Evolutionary conservation across 257 asterid species (phyloP).

Genomic region (Solanum rostratum): DNA sequence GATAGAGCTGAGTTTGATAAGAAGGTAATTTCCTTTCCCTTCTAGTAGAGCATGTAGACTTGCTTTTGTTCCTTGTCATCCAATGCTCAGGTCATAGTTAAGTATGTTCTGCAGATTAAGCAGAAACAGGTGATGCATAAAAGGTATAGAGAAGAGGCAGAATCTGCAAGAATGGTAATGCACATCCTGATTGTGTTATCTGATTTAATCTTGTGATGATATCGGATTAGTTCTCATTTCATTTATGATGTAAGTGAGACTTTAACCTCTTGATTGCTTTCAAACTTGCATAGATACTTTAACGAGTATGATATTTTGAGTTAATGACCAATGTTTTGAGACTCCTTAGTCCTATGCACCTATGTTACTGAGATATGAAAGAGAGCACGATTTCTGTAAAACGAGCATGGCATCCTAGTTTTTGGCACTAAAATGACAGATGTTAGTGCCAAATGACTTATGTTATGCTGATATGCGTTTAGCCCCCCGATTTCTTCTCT

Average conservation of each 20-base stretch:
- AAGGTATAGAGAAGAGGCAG: slow-evolving; percentile 89
- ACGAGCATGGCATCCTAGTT: not conserved
- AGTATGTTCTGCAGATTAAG: slow-evolving; percentile 36
- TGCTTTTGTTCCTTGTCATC: not conserved
- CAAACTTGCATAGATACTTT: not conserved
- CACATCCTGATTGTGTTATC: not conserved
- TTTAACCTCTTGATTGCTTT: not conserved
- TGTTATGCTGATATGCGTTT: not conserved
- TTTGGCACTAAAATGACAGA: not conserved
- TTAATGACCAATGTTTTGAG: not conserved
- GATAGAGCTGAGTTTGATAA: slow-evolving; percentile 86
- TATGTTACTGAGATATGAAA: not conserved
- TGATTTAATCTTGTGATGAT: not conserved
- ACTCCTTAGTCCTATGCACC: not conserved
- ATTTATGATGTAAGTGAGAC: not conserved
- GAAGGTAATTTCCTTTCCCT: slow-evolving; percentile 30
- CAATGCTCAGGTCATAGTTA: not conserved
- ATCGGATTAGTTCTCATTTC: not conserved
- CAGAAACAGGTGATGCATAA: slow-evolving; percentile 75
- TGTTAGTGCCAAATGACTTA: not conserved
- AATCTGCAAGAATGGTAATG: slow-evolving; percentile 68
- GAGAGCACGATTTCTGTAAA: not conserved
- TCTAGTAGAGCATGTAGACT: not conserved
- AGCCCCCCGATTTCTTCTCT: not conserved
- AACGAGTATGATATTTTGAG: not conserved